These are phyloP conservation scores for Boletus rubescentipes DNA, from an alignment of 768 basidiomycete genomes.

Conservation along the genomic window DNA sequence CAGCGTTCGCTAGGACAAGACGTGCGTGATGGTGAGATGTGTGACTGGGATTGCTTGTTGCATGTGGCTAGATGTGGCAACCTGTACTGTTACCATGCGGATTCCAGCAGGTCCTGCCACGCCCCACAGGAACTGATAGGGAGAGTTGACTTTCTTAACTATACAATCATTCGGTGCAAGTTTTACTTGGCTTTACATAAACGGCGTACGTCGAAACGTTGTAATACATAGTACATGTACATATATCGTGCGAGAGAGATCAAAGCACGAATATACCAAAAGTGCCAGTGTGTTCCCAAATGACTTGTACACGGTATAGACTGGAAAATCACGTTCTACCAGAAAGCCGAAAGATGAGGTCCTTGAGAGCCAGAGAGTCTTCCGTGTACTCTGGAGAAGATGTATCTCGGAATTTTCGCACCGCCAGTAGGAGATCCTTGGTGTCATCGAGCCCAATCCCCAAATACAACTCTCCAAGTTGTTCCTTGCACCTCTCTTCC, in stretches of 20 bases:
- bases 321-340: slow-evolving; percentile 2
- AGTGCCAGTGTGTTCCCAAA: not conserved
- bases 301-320: not conserved
- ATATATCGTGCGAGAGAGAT: not conserved
- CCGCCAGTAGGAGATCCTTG: slow-evolving; percentile 9
- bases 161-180: not conserved
- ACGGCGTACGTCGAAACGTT: no score
- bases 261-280: not conserved
- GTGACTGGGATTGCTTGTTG: not conserved
- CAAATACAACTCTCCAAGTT: slow-evolving; percentile 13
- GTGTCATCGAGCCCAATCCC: not conserved
- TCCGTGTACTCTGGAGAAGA: slow-evolving; percentile 19
- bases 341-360: slow-evolving; percentile 17
- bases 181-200: not conserved
- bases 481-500: slow-evolving; percentile 20
- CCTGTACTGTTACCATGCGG: slow-evolving; percentile 12
- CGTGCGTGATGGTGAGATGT: not conserved
- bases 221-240: not conserved
- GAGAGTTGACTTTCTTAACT: not conserved
- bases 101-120: slow-evolving; percentile 16
- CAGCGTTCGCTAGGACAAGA: not conserved
- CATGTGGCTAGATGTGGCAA: not conserved
- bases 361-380: slow-evolving; percentile 20
- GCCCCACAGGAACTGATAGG: not conserved
- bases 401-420: slow-evolving; percentile 14